Evolutionary conservation across 495 filamentous ascomycete species (phyloP), one percentile per base, ranked within the genome.

Genomic region (Lophiotrema nucula): DNA sequence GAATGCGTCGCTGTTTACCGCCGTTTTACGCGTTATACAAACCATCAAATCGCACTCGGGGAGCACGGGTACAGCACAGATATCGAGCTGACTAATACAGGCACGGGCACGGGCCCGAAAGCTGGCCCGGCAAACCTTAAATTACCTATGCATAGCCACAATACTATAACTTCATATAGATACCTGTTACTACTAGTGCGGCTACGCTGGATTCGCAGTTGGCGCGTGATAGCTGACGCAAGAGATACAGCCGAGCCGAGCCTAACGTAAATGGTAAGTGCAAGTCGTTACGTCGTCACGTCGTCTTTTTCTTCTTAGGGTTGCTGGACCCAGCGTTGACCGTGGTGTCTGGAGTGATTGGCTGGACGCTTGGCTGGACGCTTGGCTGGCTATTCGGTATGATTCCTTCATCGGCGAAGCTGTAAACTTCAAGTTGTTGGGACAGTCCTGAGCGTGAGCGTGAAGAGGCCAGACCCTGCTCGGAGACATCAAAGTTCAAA

Each of bases 361-460:
- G 31, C 18, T 39, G 26, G 25, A 26, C 28, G 41, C 21, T 31
- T 44, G n/a, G n/a, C n/a, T n/a, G n/a, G 38, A 37, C 24, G 50
- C 35, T 53, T 39, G 38, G 35, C 50, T 53, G 50, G 33, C 33
- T 55, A 26, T 45, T 37, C 18, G 43, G 53, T 48, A 57, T 38
- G 23, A 23, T 44, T 47, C 28, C 16, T 46, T 56, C 25, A 49
- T 57, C 24, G 45, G 10, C 53, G 47, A 57, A 23, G 53, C 53
- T 24, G 45, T 57, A 49, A 15, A 16, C 28, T 38, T 48, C 43
- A 57, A 57, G 19, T 21, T 33, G 33, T 39, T 57, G 43, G 28
- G 53, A 57, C 19, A 57, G 28, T 49, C 53, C 53, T 47, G 43
- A 57, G 52, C 24, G 52, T 55, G 39, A 55, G 12, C 39, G 39